These are phyloP conservation scores for Pontederia crassipes DNA, from an alignment of 176 grass and related monocot genomes.

Conservation along the genomic window DNA sequence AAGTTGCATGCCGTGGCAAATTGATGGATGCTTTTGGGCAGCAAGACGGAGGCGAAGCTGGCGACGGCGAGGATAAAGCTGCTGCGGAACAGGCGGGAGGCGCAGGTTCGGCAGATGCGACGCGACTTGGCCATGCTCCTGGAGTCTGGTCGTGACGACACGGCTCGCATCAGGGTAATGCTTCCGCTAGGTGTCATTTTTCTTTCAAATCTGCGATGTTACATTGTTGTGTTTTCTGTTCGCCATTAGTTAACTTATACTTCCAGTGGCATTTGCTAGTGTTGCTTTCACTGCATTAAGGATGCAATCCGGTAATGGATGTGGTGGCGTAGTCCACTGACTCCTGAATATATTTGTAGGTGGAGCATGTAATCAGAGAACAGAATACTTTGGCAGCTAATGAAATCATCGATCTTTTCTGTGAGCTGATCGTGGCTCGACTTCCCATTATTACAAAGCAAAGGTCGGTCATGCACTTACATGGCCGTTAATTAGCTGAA, in stretches of 20 bases:
- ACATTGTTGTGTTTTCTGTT: neutral
- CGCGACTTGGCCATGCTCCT: slow-evolving; percentile 69
- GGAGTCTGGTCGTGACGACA: slow-evolving; percentile 58
- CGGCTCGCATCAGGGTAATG: slow-evolving; percentile 67
- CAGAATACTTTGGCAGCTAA: slow-evolving; percentile 84
- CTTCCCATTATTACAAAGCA: slow-evolving; percentile 82
- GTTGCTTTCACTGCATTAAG: neutral
- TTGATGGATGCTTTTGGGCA: slow-evolving; percentile 5
- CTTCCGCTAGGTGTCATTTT: neutral
- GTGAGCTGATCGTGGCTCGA: slow-evolving; percentile 75
- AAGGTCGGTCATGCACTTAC: slow-evolving; percentile 41
- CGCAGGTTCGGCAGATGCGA: slow-evolving; percentile 74
- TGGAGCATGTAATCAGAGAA: slow-evolving; percentile 97
- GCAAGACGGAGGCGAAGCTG: slow-evolving; percentile 90
- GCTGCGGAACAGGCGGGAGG: slow-evolving; percentile 58
- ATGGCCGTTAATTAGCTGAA: neutral
- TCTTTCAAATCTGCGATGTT: neutral
- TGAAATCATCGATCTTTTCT: slow-evolving; percentile 91
- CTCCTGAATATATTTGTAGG: slow-evolving; percentile 32
- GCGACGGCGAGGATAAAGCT: slow-evolving; percentile 81
- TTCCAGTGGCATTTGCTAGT: neutral
- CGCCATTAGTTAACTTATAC: too few relatives aligned
- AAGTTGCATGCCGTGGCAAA: too few relatives aligned
- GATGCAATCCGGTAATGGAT: too few relatives aligned
- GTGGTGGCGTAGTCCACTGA: neutral